Percentiles rank a stretch among this genome's conserved stretches.
phyloP scores from a whole-genome alignment of 768 basidiomycete species.

The Daedaleopsis nitida region DNA sequence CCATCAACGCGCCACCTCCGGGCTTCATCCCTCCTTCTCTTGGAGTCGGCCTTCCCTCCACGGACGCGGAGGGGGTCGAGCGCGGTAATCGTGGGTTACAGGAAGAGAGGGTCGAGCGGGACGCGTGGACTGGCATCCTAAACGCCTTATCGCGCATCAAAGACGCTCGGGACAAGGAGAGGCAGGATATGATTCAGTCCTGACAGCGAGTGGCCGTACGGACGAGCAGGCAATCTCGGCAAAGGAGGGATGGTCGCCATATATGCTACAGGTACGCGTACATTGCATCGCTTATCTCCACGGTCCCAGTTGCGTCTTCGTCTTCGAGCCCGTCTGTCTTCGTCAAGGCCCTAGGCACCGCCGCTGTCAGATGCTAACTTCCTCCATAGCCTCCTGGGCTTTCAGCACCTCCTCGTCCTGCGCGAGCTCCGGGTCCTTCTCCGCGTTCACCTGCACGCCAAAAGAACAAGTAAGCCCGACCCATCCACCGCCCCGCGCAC shows the following conservation, averaged over 20 bases:
- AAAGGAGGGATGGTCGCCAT: constrained; percentile 1
- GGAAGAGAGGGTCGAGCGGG: constrained; percentile 73
- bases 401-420: constrained; percentile 36
- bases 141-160: constrained; percentile 67
- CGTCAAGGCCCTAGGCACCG: no score
- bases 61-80: constrained; percentile 32
- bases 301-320: background rate
- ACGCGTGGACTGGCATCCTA: constrained; percentile 78
- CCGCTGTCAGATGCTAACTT: constrained; percentile 45
- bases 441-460: constrained; percentile 42
- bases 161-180: constrained; percentile 39
- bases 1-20: constrained; percentile 77
- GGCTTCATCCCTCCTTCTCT: constrained; percentile 78
- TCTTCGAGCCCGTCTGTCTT: background rate
- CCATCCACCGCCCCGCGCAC: background rate
- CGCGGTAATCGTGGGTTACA: constrained; percentile 59
- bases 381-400: constrained; percentile 61
- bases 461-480: background rate
- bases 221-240: no score
- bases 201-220: background rate
- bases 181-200: background rate
- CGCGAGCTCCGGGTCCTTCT: constrained; percentile 41
- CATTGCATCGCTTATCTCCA: constrained; percentile 5
- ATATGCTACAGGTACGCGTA: constrained; percentile 5
- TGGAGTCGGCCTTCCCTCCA: constrained; percentile 68